Evolutionary conservation across 2,329 filamentous ascomycete genomes (phyloP).

Genomic region (Ambrosiella cleistominuta): DNA sequence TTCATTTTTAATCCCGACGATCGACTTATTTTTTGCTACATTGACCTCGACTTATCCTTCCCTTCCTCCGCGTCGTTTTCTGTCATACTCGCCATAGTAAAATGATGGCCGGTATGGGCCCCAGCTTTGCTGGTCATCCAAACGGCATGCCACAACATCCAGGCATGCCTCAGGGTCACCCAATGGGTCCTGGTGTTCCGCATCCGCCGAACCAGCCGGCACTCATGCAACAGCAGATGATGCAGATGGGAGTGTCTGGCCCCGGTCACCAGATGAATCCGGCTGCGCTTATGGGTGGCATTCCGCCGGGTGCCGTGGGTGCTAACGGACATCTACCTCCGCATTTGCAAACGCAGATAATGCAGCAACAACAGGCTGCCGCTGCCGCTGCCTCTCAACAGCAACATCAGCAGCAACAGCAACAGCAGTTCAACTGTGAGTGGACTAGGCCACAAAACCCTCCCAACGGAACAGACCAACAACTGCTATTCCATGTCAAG

Average conservation of each 20-base stretch:
- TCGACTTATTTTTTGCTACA: background rate
- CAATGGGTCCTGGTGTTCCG: constrained; percentile 43
- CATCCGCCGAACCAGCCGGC: constrained; percentile 50
- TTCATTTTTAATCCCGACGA: no score
- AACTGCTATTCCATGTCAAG: no score
- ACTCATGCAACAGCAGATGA: constrained; percentile 49
- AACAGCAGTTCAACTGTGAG: constrained; percentile 9
- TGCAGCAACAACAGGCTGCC: constrained; percentile 33
- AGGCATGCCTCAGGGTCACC: constrained; percentile 44
- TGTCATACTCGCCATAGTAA: constrained; percentile 13
- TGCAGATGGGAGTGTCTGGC: constrained; percentile 51
- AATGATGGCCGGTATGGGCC: constrained; percentile 57
- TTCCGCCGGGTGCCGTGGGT: constrained; percentile 48
- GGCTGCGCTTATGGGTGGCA: constrained; percentile 53
- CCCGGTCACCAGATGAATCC: constrained; percentile 57
- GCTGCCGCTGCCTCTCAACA: background rate
- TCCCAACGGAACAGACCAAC: no score
- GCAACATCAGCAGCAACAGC: constrained; percentile 16
- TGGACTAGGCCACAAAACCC: no score
- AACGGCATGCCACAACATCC: constrained; percentile 54
- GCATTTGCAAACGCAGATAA: constrained; percentile 45
- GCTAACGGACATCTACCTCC: constrained; percentile 49
- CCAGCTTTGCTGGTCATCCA: constrained; percentile 49
- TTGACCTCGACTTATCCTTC: background rate
- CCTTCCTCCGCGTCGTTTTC: constrained; percentile 7